Percentiles rank a stretch among this genome's conserved stretches.
Evolutionary conservation across 192 early-diverging fungal genomes (phyloP).

Genomic region (Spizellomyces punctatus): DNA sequence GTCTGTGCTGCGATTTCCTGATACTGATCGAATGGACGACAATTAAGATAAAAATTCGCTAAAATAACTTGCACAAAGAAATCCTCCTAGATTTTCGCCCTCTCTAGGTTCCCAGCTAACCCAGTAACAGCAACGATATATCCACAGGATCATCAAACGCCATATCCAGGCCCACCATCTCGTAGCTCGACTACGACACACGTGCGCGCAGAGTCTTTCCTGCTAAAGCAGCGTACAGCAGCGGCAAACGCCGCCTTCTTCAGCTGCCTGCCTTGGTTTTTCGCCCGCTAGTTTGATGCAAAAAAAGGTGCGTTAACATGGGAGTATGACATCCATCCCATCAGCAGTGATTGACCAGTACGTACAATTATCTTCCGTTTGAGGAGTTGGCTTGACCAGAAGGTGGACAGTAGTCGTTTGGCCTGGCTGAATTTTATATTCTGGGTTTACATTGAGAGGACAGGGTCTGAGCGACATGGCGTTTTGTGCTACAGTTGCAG

Average conservation of each 20-base stretch:
- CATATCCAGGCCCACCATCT: too few relatives aligned
- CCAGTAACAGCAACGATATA: too few relatives aligned
- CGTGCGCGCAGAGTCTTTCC: too few relatives aligned
- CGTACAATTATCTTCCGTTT: slow-evolving; percentile 20
- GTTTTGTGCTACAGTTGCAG: not conserved
- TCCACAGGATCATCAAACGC: too few relatives aligned
- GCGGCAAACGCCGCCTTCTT: slow-evolving; percentile 1
- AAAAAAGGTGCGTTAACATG: not conserved
- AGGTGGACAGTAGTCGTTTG: slow-evolving; percentile 49
- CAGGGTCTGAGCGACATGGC: not conserved
- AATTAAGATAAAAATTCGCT: too few relatives aligned
- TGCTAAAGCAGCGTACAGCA: slow-evolving; percentile 6
- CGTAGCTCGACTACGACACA: too few relatives aligned
- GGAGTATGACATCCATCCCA: too few relatives aligned
- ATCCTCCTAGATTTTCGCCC: too few relatives aligned
- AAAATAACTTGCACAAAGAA: too few relatives aligned
- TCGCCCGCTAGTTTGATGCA: not conserved
- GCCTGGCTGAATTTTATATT: slow-evolving; percentile 34
- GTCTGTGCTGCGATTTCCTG: too few relatives aligned
- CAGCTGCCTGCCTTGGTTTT: not conserved
- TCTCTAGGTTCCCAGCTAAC: too few relatives aligned
- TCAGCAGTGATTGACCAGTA: not conserved
- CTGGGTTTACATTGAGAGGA: slow-evolving; percentile 2
- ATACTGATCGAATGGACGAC: too few relatives aligned
- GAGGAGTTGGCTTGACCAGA: slow-evolving; percentile 35